Percentiles rank a stretch among this genome's conserved stretches.
phyloP scores from a whole-genome alignment of 306 rosid species.

The Lupinus albus region DNA sequence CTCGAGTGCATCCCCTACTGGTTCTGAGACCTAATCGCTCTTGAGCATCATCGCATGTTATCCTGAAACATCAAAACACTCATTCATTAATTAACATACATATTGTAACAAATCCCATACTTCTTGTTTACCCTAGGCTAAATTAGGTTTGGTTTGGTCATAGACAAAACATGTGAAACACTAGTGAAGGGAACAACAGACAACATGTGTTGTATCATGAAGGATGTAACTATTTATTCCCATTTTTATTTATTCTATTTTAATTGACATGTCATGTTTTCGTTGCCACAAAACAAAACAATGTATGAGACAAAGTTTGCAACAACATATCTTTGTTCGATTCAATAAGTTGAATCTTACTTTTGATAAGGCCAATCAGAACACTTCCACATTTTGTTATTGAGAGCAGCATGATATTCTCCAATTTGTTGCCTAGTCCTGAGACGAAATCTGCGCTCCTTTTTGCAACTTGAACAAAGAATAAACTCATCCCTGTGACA shows the following conservation, averaged over 20 bases:
- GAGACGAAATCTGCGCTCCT: conserved; percentile 51
- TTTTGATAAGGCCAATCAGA: conserved; percentile 38
- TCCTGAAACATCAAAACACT: conserved; percentile 36
- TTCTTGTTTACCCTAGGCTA: neutral
- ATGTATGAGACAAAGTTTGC: too few species aligned
- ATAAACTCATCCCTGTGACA: conserved; percentile 55
- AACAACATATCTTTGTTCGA: too few species aligned
- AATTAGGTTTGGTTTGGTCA: neutral
- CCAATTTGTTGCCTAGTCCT: conserved; percentile 11
- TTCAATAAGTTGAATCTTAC: too few species aligned
- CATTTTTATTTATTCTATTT: too few species aligned
- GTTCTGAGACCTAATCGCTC: conserved; percentile 45
- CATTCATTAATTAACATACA: neutral
- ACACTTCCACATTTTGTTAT: conserved; percentile 46
- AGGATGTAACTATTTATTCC: neutral
- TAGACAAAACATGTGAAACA: too few species aligned
- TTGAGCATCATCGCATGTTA: conserved; percentile 45
- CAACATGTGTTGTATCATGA: too few species aligned
- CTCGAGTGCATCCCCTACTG: conserved; percentile 47
- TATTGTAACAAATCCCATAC: too few species aligned
- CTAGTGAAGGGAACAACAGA: too few species aligned
- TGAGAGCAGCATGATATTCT: conserved; percentile 44
- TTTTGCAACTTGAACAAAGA: conserved; percentile 41
- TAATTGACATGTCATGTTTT: too few species aligned
- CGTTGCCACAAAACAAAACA: too few species aligned